Base-by-base conservation (phyloP, 2,329 filamentous ascomycete genomes). In the Trichoderma harzianum region DNA sequence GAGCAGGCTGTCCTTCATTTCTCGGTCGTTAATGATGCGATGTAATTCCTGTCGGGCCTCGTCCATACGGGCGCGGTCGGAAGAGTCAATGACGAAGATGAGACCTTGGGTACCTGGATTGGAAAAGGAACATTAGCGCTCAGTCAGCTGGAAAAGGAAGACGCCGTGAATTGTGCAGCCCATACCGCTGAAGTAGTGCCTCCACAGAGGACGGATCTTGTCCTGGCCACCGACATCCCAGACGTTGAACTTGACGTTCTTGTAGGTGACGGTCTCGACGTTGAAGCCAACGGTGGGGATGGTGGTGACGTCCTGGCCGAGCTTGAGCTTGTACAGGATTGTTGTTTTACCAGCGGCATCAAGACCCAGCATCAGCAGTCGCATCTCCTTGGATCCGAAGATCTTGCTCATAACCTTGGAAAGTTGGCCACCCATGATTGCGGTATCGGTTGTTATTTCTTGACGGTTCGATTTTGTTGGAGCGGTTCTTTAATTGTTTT, bases 251-350 rank as follows among this genome's bases (percentile, higher is more conserved):
- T 98, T 97, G 84, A 98, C 95, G 83, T 98, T 98, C 89, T 98
- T 98, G 88, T 97, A 98, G 77, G 95, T 97, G 79, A 98, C 95
- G 5, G 94, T 97, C 88, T 98, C 95, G 83, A 98, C 96, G 88
- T 98, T 98, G 89, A 98, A 98, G 77, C 95, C 96, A 78, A 99
- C 96, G 39, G 96, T 99, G 61, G 96, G 96, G 80, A 98, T 98
- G 67, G 96, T 98, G 74, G 96, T 98, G 79, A 98, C 95, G 81
- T 97, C 95, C 87, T 98, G 94, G 84, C 95, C 95, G 73, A 98
- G 91, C 89, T 98, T 98, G 80, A 99, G 89, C 88, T 98, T 98
- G 89, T 98, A 99, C 74, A 99, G 91, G 80, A 98, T 98, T 71
- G 96, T 98, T 62, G 96, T 99, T 88, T 99, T 99, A 87, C 96